Base-by-base conservation (phyloP, 805 yeast genomes). In the Saccharomycopsis fermentans region DNA sequence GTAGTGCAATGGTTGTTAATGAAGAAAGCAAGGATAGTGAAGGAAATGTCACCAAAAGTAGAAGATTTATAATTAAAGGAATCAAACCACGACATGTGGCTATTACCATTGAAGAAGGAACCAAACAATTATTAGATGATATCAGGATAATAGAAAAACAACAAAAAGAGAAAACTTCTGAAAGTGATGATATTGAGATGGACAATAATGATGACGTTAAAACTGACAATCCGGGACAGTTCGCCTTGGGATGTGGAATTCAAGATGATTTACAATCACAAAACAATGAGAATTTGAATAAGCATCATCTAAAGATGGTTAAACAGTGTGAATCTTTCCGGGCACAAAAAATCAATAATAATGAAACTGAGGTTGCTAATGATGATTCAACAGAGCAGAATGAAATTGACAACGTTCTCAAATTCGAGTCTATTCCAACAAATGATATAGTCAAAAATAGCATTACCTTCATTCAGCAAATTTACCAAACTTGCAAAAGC, bases 11-110 rank as follows among this genome's bases (percentile, higher is more conserved):
- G 92, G 98, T 94, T 16, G 81, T 92, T 26, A 76, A 81, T 48
- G 78, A 82, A 5, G 76, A 81, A 14, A 21, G 21, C 12, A 43
- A 43, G 14, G 50, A 43, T 21, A 14, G n/a, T 14, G 50, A 43
- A 16, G 50, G 50, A 2, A 43, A 43, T 21, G 26, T 43, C 14
- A 82, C 80, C 14, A 84, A 86, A 1, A 79, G 80, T 60, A 84
- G 89, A 67, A 87, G 85, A 69, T 94, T 94, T 67, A 89, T 94
- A 51, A 94, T 94, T 66, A 88, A 88, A 71, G 98, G 99, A 12
- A 88, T 94, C 59, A 90, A 87, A 69, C 98, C 99, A 29, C 80
- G 99, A 65, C 75, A 75, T 53, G 74, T 71, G 54, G 78, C 84
- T 1, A 84, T 85, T 36, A 60, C 53, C 16, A 40, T 53, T 21